Conservation (phyloP, 495 filamentous ascomycete species). For the Sphaerosporella brunnea region DNA sequence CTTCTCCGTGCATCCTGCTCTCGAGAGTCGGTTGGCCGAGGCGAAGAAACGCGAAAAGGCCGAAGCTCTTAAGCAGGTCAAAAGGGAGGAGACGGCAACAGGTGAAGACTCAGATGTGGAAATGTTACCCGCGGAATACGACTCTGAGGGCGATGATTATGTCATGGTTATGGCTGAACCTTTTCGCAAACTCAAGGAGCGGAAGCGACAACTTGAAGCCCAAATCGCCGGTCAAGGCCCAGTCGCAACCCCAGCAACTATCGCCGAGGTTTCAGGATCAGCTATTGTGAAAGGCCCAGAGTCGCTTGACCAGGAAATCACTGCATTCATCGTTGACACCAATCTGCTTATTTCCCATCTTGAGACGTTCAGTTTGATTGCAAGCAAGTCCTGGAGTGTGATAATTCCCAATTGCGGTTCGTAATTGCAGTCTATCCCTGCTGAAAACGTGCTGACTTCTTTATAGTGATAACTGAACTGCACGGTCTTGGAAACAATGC, state of each 20-base stretch:
- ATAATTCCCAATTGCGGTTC: conserved; percentile 25
- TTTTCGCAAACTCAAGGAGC: conserved; percentile 17
- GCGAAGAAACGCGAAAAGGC: neutral
- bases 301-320: conserved; percentile 16
- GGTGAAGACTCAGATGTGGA: conserved; percentile 15
- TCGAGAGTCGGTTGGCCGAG: conserved; percentile 15
- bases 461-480: conserved; percentile 23
- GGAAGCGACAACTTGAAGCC: conserved; percentile 10
- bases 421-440: conserved; percentile 2
- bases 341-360: conserved; percentile 21
- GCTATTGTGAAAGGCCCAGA: conserved; percentile 16
- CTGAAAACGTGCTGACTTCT: too few species aligned
- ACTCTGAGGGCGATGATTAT: conserved; percentile 21
- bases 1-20: conserved; percentile 14
- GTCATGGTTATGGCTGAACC: conserved; percentile 15
- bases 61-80: neutral
- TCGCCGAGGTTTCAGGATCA: conserved; percentile 4
- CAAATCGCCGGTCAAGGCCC: conserved; percentile 8
- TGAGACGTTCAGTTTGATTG: conserved; percentile 19
- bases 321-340: conserved; percentile 24
- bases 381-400: conserved; percentile 15
- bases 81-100: neutral
- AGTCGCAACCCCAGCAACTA: neutral
- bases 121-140: conserved; percentile 14
- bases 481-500: conserved; percentile 19